Base-by-base conservation (phyloP, 108 stramenopile genomes). In the Cyclotella cryptica region DNA sequence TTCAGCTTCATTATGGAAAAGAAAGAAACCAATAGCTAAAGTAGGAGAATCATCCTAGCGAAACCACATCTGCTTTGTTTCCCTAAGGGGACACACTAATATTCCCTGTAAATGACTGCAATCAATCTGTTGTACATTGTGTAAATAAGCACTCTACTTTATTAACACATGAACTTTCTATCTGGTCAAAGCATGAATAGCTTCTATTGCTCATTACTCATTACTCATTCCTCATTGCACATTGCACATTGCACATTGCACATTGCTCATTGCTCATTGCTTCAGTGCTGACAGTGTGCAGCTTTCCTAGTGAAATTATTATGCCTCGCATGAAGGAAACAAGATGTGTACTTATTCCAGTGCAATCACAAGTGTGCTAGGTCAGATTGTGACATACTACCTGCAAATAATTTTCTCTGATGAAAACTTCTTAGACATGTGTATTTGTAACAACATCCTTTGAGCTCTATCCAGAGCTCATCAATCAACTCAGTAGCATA, bases 51-150 rank as follows among this genome's bases (percentile, higher is more conserved):
- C 72, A 55, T 78, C 39, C 35, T 71, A 66, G 11, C 76, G 71
- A 54, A 83, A 66, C 82, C 82, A 83, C 10, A 83, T 41, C 63
- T 83, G 82, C 17, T 71, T 60, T 49, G 67, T 74, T 6, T 58
- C 66, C 46, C 73, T 72, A 40, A 66, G 68, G 4, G 82, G 82
- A 55, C 82, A 83, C 27, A 83, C 57, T 15, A 78, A 66, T 27
- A 83, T 71, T 55, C 67, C 67, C 18, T 28, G 3, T 27, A 68
- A 11, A 15, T 4, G 30, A 7, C 52, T 22, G 10, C 4, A 44
- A 44, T 77, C 81, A 8, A 76, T 66, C 5, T 12, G 17, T 57
- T 77, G 39, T 43, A 69, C 9, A 9, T 21, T 39, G 10, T 68
- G 13, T 10, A 83, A 78, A 43, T 83, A 77, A 13, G 73, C 64